Conservation (phyloP, 1,139 yeast species). For the Magnusiomyces paraingens region DNA sequence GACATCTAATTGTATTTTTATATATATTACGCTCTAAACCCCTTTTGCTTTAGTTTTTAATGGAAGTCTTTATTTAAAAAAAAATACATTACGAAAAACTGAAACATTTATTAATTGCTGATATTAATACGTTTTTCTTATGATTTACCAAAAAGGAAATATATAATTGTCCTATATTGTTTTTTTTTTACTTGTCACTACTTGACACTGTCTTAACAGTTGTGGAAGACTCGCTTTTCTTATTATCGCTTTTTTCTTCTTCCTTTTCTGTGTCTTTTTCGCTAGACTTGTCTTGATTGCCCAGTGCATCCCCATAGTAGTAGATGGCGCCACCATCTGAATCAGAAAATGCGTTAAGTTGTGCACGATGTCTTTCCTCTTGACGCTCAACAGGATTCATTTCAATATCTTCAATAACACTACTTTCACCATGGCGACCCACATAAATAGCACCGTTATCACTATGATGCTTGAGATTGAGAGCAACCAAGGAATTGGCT, state of each 20-base stretch:
- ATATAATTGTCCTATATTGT: not conserved
- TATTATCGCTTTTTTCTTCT: not conserved
- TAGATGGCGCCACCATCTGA: not conserved
- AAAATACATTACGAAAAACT: too few relatives aligned
- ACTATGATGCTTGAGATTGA: too few relatives aligned
- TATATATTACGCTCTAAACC: too few relatives aligned
- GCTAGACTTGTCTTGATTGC: not conserved
- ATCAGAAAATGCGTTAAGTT: not conserved
- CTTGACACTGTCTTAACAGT: not conserved
- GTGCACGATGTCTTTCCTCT: not conserved
- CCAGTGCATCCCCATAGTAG: not conserved
- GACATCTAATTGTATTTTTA: too few relatives aligned
- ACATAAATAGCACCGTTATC: too few relatives aligned
- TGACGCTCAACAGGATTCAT: not conserved
- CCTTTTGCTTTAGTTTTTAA: too few relatives aligned
- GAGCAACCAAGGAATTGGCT: too few relatives aligned
- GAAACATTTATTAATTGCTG: too few relatives aligned
- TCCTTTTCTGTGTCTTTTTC: not conserved
- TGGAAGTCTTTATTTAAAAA: too few relatives aligned
- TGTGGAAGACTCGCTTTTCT: not conserved
- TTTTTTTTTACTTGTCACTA: not conserved
- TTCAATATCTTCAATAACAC: too few relatives aligned
- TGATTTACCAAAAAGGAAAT: not conserved
- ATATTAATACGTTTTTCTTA: too few relatives aligned
- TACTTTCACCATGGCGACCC: too few relatives aligned